A percentile compares a stretch with the other conserved stretches of the same genome.
Conservation (phyloP, 2,329 filamentous ascomycete genomes). For the Cladosporium sp. region DNA sequence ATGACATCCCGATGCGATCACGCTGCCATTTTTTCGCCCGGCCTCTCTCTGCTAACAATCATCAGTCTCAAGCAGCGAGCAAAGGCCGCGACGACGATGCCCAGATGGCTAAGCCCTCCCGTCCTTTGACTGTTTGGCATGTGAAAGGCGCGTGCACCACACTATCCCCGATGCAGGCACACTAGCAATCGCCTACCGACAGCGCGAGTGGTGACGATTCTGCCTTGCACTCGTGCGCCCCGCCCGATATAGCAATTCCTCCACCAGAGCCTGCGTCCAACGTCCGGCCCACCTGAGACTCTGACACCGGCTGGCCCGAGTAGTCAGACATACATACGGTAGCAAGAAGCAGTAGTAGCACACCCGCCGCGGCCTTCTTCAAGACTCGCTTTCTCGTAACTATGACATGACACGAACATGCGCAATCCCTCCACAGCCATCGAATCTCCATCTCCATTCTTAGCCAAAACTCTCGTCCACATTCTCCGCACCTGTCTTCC, state of each 20-base stretch:
- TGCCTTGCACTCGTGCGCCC: neutral
- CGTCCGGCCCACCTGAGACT: neutral
- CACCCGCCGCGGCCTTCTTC: neutral
- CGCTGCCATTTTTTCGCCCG: neutral
- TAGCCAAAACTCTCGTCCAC: neutral
- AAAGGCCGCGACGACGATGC: neutral
- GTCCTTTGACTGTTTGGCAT: neutral
- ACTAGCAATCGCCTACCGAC: neutral
- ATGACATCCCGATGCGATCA: neutral
- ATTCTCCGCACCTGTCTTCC: neutral
- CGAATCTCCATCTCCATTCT: neutral
- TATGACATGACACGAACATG: neutral
- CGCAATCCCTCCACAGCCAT: neutral
- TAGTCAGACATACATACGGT: conserved; percentile 13
- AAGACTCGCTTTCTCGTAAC: neutral
- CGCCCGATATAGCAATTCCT: conserved; percentile 3
- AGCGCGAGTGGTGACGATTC: neutral
- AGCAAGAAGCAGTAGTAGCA: neutral
- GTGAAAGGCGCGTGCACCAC: neutral
- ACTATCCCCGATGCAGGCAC: neutral
- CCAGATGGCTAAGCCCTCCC: neutral
- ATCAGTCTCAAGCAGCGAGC: neutral
- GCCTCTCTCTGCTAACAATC: neutral
- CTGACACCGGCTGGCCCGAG: neutral
- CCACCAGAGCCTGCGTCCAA: neutral